Conservation (phyloP, 1,284 basidiomycete genomes). For the Cryptococcus depauperatus region DNA sequence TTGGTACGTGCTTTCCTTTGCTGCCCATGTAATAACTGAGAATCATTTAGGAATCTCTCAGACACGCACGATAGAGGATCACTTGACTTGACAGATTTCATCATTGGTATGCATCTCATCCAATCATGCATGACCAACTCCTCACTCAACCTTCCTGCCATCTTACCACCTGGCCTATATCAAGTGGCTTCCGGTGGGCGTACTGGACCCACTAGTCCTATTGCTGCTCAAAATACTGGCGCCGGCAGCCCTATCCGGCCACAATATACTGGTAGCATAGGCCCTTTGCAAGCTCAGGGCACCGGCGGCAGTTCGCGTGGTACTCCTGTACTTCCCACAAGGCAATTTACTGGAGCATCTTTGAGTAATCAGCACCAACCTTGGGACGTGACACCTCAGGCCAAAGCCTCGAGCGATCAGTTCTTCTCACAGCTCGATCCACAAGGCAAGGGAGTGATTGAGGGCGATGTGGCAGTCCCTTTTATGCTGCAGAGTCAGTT, state of each 20-base stretch:
- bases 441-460: conserved; percentile 69
- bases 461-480: conserved; percentile 88
- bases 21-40: not conserved
- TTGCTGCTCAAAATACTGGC: conserved; percentile 33
- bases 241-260: conserved; percentile 20
- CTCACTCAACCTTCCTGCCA: conserved; percentile 63
- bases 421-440: conserved; percentile 80
- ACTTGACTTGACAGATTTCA: conserved; percentile 87
- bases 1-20: conserved; percentile 59
- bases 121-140: conserved; percentile 78
- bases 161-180: conserved; percentile 82
- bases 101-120: conserved; percentile 89
- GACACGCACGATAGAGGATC: conserved; percentile 88
- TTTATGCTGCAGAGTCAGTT: conserved; percentile 93
- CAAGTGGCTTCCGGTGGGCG: conserved; percentile 64
- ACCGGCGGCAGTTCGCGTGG: conserved; percentile 40
- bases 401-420: conserved; percentile 71
- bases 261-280: conserved; percentile 48
- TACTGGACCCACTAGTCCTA: conserved; percentile 14
- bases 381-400: conserved; percentile 80
- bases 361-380: conserved; percentile 28
- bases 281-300: conserved; percentile 45
- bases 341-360: conserved; percentile 23
- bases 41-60: conserved; percentile 67
- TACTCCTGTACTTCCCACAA: conserved; percentile 1